Conservation (phyloP, 805 yeast genomes). For the Wickerhamomyces subpelliculosus region DNA sequence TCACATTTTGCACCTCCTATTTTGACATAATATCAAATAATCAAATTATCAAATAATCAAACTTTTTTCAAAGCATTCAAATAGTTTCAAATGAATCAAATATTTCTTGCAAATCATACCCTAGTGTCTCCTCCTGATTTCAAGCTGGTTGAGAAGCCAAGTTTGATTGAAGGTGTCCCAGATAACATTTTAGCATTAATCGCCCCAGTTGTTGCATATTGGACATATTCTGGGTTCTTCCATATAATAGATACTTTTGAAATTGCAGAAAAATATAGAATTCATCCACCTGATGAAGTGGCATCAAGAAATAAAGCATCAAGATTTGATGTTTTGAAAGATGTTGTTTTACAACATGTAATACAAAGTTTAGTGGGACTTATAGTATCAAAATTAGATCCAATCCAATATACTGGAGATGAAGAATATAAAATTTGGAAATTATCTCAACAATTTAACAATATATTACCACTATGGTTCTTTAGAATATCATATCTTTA, state of each 20-base stretch:
- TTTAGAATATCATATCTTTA: conserved; percentile 47
- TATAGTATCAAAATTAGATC: conserved; percentile 49
- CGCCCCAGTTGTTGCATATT: conserved; percentile 77
- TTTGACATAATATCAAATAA: too few relatives aligned
- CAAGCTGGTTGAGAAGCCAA: conserved; percentile 24
- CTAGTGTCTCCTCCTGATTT: conserved; percentile 9
- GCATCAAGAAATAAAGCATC: conserved; percentile 68
- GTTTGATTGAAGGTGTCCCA: conserved; percentile 51
- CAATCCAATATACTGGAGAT: conserved; percentile 42
- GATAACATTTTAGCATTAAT: conserved; percentile 69
- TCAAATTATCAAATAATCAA: too few relatives aligned
- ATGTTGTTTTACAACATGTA: conserved; percentile 79
- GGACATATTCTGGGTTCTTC: conserved; percentile 71
- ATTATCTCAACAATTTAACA: conserved; percentile 28
- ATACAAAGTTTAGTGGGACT: conserved; percentile 74
- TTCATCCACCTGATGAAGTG: conserved; percentile 90
- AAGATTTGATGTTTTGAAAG: conserved; percentile 60
- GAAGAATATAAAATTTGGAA: conserved; percentile 43
- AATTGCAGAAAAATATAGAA: conserved; percentile 76
- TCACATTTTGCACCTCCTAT: too few relatives aligned
- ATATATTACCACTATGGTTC: too few relatives aligned
- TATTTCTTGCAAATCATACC: too few relatives aligned
- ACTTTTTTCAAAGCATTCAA: too few relatives aligned
- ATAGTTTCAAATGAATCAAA: too few relatives aligned
- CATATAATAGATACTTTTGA: conserved; percentile 68